Conservation (phyloP, 2,329 filamentous ascomycete species). For the Alternaria consortialis region DNA sequence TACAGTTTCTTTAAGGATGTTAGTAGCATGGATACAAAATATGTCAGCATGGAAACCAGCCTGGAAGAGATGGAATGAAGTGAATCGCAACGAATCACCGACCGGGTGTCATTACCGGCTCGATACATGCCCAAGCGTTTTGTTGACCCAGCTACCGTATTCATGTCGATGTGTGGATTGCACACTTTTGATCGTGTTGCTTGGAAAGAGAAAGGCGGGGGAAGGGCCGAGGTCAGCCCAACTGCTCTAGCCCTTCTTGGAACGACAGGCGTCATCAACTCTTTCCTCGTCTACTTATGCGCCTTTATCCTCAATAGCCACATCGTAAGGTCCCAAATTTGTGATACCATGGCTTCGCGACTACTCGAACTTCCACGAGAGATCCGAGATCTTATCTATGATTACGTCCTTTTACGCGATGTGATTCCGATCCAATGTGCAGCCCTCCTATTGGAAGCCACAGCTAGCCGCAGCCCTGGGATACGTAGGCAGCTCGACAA, state of each 20-base stretch:
- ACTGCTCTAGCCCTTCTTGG: not conserved
- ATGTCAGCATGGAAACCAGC: not conserved
- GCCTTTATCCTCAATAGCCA: not conserved
- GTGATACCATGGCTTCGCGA: slow-evolving; percentile 15
- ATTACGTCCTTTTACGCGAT: slow-evolving; percentile 26
- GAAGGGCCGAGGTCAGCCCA: not conserved
- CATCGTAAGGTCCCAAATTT: not conserved
- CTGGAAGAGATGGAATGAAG: not conserved
- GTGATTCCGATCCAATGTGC: slow-evolving; percentile 28
- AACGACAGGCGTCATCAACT: slow-evolving; percentile 9
- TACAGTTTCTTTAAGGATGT: not conserved
- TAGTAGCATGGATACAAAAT: not conserved
- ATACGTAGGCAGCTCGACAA: slow-evolving; percentile 13
- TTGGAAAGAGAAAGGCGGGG: not conserved
- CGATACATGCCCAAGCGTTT: not conserved
- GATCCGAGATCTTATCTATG: slow-evolving; percentile 33
- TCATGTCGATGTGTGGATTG: not conserved
- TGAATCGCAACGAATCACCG: not conserved
- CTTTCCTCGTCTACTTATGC: not conserved
- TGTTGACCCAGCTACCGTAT: not conserved
- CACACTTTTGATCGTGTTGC: not conserved
- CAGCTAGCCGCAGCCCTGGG: slow-evolving; percentile 9
- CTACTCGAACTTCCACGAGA: slow-evolving; percentile 30
- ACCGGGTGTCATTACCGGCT: not conserved
- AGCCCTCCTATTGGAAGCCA: slow-evolving; percentile 7